phyloP scores from a whole-genome alignment of 1,284 basidiomycete species.

The Tremellales sp. region DNA sequence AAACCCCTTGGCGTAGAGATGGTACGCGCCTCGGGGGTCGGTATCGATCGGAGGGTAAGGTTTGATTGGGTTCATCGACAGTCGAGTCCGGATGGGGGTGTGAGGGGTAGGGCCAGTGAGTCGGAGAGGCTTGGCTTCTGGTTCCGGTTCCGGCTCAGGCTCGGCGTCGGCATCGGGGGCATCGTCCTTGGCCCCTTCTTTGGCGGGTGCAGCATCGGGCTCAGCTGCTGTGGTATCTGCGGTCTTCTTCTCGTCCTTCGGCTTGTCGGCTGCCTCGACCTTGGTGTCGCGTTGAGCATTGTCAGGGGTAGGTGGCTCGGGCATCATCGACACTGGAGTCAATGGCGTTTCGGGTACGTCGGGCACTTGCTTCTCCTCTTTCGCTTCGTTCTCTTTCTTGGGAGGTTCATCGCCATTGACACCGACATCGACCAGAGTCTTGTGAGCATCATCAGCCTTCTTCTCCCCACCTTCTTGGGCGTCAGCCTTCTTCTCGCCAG shows the following conservation, averaged over 20 bases:
- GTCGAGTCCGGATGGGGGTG: conserved; percentile 15
- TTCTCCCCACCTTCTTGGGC: conserved; percentile 2
- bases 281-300: conserved; percentile 1
- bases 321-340: conserved; percentile 17
- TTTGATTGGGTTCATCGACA: conserved; percentile 21
- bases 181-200: conserved; percentile 1
- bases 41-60: conserved; percentile 32
- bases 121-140: conserved; percentile 19
- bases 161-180: neutral
- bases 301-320: conserved; percentile 23
- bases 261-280: neutral
- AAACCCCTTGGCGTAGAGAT: conserved; percentile 26
- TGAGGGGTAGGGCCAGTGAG: conserved; percentile 25
- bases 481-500: conserved; percentile 2
- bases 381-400: neutral
- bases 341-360: conserved; percentile 1
- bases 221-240: neutral
- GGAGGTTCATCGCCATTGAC: too few species aligned
- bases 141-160: conserved; percentile 4
- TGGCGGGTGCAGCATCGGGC: neutral
- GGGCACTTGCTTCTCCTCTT: neutral
- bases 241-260: conserved; percentile 4
- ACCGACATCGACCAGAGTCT: too few species aligned
- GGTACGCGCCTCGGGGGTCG: conserved; percentile 36
- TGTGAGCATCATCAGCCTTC: conserved; percentile 2